These are phyloP conservation scores for Colletotrichum euphorbiae DNA, from an alignment of 2,329 filamentous ascomycete species.

Conservation along the genomic window DNA sequence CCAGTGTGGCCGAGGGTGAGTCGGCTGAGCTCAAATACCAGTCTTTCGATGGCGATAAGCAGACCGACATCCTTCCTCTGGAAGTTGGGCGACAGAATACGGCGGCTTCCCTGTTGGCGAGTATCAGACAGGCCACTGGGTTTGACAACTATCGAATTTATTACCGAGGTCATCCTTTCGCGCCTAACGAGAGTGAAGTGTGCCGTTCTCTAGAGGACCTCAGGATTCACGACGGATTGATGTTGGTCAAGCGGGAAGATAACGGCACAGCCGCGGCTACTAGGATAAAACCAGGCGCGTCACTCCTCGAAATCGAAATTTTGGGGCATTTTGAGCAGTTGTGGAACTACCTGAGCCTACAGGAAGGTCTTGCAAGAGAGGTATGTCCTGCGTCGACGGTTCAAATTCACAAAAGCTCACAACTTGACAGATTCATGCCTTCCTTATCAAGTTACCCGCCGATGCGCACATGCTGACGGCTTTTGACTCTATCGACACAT, in stretches of 20 bases:
- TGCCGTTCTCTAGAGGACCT: constrained; percentile 75
- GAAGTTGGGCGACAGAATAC: constrained; percentile 79
- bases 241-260: constrained; percentile 73
- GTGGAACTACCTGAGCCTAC: constrained; percentile 82
- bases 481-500: constrained; percentile 65
- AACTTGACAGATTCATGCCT: constrained; percentile 70
- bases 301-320: constrained; percentile 80
- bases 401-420: constrained; percentile 41
- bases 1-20: constrained; percentile 70
- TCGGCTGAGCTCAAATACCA: constrained; percentile 78
- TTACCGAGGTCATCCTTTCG: constrained; percentile 73
- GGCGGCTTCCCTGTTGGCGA: constrained; percentile 74
- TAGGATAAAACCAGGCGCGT: constrained; percentile 63
- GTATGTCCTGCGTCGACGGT: constrained; percentile 53
- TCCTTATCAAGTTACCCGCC: constrained; percentile 76
- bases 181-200: constrained; percentile 69
- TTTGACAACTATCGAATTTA: constrained; percentile 83
- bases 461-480: constrained; percentile 71
- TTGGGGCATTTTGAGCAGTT: constrained; percentile 85
- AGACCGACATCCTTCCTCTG: constrained; percentile 71
- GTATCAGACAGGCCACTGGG: constrained; percentile 75
- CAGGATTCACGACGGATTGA: constrained; percentile 71
- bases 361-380: constrained; percentile 76
- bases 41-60: constrained; percentile 71
- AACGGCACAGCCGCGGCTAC: constrained; percentile 56